phyloP scores from a whole-genome alignment of 1,284 basidiomycete species.

The Heterobasidion occidentale region DNA sequence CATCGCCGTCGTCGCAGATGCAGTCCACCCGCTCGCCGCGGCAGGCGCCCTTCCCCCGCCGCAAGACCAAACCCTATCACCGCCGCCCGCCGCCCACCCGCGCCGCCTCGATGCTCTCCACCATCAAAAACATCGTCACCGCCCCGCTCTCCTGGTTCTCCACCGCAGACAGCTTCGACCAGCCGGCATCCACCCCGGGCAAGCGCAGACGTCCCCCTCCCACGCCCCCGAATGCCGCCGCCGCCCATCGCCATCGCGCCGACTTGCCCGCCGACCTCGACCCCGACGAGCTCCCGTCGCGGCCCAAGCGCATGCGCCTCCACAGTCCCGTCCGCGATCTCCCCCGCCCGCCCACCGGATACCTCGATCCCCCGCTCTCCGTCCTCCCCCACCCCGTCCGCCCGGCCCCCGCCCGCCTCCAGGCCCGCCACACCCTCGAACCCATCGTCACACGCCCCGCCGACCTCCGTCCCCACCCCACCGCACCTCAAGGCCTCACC shows the following conservation, averaged over 20 bases:
- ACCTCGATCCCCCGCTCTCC: constrained; percentile 46
- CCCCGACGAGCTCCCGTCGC: not conserved
- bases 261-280: constrained; percentile 19
- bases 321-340: constrained; percentile 29
- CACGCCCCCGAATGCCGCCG: not conserved
- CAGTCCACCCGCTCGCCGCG: not conserved
- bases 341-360: constrained; percentile 18
- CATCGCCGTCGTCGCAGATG: not conserved
- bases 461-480: constrained; percentile 22
- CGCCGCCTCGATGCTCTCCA: constrained; percentile 10
- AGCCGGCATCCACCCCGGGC: constrained; percentile 19
- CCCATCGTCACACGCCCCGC: not conserved
- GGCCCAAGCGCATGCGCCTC: constrained; percentile 42
- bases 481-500: constrained; percentile 23
- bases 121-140: constrained; percentile 54
- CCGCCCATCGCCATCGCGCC: constrained; percentile 3
- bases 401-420: not conserved
- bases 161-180: constrained; percentile 13
- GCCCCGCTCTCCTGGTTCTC: constrained; percentile 56
- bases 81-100: constrained; percentile 8
- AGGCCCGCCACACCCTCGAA: not conserved
- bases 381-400: not conserved
- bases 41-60: not conserved
- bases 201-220: constrained; percentile 10
- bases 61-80: not conserved